These are phyloP conservation scores for Colletotrichum melonis DNA, from an alignment of 2,329 filamentous ascomycete species.

Conservation along the genomic window DNA sequence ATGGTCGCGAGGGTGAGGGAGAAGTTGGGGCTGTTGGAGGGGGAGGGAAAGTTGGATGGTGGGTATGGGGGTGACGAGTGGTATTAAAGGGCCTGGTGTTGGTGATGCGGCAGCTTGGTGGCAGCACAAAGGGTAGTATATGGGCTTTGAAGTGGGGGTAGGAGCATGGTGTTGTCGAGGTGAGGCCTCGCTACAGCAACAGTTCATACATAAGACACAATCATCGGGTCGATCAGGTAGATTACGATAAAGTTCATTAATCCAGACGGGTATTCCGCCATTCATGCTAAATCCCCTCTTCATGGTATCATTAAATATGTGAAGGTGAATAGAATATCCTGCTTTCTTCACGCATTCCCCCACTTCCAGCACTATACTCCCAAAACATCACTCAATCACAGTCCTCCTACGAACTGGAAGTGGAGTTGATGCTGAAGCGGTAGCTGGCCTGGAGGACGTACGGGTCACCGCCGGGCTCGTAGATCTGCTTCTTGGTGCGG, in stretches of 20 bases:
- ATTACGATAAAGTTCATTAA: constrained; percentile 4
- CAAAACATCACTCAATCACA: background rate
- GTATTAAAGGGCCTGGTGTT: constrained; percentile 17
- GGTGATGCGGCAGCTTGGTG: too few relatives aligned
- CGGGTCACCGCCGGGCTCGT: constrained; percentile 66
- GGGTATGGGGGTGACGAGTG: constrained; percentile 35
- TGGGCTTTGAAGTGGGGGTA: too few relatives aligned
- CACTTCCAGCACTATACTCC: background rate
- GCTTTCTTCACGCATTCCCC: background rate
- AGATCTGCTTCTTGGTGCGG: constrained; percentile 71
- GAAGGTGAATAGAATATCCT: background rate
- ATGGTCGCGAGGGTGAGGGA: constrained; percentile 41
- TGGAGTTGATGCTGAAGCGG: constrained; percentile 63
- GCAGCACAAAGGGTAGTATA: too few relatives aligned
- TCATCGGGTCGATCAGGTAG: background rate
- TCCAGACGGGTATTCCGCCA: background rate
- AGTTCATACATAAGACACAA: background rate
- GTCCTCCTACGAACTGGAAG: constrained; percentile 1
- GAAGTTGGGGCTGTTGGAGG: constrained; percentile 36
- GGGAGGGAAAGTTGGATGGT: constrained; percentile 39
- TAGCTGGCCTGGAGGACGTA: constrained; percentile 74
- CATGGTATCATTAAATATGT: constrained; percentile 28
- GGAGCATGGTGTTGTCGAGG: too few relatives aligned
- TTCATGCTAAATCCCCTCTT: background rate
- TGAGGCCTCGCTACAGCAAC: too few relatives aligned